Conservation (phyloP, 805 yeast species). For the Candida ovalis region DNA sequence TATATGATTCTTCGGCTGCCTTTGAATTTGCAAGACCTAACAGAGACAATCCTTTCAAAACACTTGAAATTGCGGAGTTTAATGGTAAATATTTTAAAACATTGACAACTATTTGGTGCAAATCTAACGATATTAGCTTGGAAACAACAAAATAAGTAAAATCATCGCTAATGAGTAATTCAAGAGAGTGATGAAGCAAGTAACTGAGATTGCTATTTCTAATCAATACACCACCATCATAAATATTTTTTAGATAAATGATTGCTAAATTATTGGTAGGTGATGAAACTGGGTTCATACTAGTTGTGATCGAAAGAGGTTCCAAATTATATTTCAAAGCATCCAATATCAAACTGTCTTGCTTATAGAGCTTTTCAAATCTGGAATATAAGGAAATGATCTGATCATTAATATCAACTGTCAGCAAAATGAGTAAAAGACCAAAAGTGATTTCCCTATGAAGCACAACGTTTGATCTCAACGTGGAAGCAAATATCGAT, state of each 20-base stretch:
- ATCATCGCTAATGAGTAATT: slow-evolving; percentile 13
- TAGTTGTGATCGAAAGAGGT: not conserved
- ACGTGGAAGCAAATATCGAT: slow-evolving; percentile 15
- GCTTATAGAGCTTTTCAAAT: slow-evolving; percentile 14
- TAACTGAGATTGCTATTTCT: slow-evolving; percentile 22
- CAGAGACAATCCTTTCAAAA: slow-evolving; percentile 26
- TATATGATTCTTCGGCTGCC: slow-evolving; percentile 24
- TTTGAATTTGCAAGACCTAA: slow-evolving; percentile 24
- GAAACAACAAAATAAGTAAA: slow-evolving; percentile 23
- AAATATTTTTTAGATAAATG: slow-evolving; percentile 11
- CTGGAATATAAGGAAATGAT: slow-evolving; percentile 21
- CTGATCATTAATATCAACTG: slow-evolving; percentile 30
- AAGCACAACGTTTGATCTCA: slow-evolving; percentile 16
- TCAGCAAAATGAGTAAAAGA: slow-evolving; percentile 26
- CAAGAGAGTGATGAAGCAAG: slow-evolving; percentile 14
- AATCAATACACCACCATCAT: slow-evolving; percentile 24
- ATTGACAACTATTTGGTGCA: slow-evolving; percentile 8
- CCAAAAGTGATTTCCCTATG: slow-evolving; percentile 23
- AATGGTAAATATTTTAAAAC: slow-evolving; percentile 20
- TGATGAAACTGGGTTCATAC: not conserved
- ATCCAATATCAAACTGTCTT: slow-evolving; percentile 4
- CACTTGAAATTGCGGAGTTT: slow-evolving; percentile 17
- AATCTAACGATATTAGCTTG: slow-evolving; percentile 15
- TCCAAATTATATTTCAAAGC: slow-evolving; percentile 6
- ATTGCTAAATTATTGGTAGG: slow-evolving; percentile 7